These are phyloP conservation scores for Fusarium sp. DNA, from an alignment of 2,329 filamentous ascomycete species.

Conservation along the genomic window DNA sequence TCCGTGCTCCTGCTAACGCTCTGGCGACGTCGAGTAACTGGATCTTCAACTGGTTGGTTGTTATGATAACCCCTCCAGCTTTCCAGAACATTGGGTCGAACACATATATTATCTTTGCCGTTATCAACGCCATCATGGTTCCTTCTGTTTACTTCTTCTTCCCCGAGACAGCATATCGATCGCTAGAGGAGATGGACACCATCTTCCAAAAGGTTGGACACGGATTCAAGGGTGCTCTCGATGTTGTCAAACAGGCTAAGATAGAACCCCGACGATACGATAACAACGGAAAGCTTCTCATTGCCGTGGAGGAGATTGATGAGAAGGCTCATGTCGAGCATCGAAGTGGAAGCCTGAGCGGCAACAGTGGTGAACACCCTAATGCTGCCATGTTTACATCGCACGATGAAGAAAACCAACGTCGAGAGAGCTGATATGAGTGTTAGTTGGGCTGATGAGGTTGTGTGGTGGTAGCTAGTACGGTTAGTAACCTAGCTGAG, in stretches of 20 bases:
- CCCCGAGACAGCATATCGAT: constrained; percentile 74
- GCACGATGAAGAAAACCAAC: constrained; percentile 54
- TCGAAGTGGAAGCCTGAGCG: constrained; percentile 48
- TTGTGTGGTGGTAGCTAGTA: not conserved
- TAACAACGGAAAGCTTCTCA: constrained; percentile 70
- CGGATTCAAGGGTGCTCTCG: constrained; percentile 56
- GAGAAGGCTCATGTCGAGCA: constrained; percentile 54
- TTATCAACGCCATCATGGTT: constrained; percentile 73
- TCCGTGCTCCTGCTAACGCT: constrained; percentile 72
- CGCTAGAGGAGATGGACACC: constrained; percentile 75
- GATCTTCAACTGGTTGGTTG: constrained; percentile 74
- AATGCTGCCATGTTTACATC: constrained; percentile 50
- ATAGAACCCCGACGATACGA: constrained; percentile 69
- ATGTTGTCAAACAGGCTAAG: constrained; percentile 55
- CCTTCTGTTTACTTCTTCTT: constrained; percentile 72
- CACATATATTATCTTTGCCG: constrained; percentile 76
- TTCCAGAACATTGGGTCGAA: constrained; percentile 69
- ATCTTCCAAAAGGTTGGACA: constrained; percentile 70
- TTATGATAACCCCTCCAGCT: constrained; percentile 72
- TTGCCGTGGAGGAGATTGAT: constrained; percentile 59
- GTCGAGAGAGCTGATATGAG: constrained; percentile 32
- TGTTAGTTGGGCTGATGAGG: not conserved
- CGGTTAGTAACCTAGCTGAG: no score
- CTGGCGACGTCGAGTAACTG: constrained; percentile 68
- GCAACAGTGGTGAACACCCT: constrained; percentile 32